These are phyloP conservation scores for Phytophthora sp. DNA, from an alignment of 352 stramenopile genomes.

Conservation along the genomic window DNA sequence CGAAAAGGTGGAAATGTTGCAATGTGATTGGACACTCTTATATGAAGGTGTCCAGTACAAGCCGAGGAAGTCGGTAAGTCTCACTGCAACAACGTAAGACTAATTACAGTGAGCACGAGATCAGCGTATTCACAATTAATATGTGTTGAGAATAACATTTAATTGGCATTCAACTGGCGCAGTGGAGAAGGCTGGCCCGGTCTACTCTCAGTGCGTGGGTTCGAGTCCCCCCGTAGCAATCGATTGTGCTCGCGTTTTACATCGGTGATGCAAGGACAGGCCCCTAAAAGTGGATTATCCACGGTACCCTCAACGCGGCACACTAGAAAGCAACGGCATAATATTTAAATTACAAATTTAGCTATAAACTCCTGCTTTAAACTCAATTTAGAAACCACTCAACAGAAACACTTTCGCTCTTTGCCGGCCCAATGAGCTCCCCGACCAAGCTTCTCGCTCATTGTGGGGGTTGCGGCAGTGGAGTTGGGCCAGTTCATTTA, in stretches of 20 bases:
- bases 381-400: too few species aligned
- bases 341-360: background rate
- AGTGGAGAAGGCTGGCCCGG: background rate
- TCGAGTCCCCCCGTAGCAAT: background rate
- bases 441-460: background rate
- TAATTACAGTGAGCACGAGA: background rate
- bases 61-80: too few species aligned
- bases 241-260: background rate
- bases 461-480: conserved; percentile 2
- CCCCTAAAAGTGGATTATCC: background rate
- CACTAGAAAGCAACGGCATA: background rate
- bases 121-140: background rate
- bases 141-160: background rate
- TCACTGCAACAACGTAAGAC: too few species aligned
- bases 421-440: too few species aligned
- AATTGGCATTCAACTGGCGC: background rate
- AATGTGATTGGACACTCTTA: too few species aligned
- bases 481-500: conserved; percentile 2
- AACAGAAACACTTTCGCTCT: too few species aligned
- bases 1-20: too few species aligned
- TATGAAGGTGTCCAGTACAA: too few species aligned
- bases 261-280: background rate
- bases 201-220: background rate
- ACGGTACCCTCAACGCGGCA: background rate
- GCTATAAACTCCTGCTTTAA: background rate